A percentile compares a stretch with the other conserved stretches of the same genome.
Evolutionary conservation across 371 early-diverging fungal genomes (phyloP).

Genomic region (Mortierella sp.): DNA sequence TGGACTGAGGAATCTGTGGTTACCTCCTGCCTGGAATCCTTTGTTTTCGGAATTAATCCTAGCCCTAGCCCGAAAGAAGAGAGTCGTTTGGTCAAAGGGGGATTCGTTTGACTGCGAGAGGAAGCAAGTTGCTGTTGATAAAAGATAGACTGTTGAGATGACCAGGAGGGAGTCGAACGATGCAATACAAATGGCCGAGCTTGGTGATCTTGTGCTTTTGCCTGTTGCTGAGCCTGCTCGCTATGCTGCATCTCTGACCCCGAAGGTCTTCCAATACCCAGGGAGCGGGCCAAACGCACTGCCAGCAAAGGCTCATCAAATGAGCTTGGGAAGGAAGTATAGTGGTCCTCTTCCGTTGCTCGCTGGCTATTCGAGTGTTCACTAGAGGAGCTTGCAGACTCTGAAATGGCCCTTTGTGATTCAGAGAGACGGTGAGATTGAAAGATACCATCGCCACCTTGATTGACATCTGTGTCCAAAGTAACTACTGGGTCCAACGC

Average conservation of each 20-base stretch:
- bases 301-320: slow-evolving; percentile 43
- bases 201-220: not conserved
- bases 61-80: slow-evolving; percentile 26
- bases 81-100: slow-evolving; percentile 6
- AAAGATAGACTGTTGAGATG: slow-evolving; percentile 43
- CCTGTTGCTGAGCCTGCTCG: slow-evolving; percentile 4
- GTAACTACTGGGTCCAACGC: slow-evolving; percentile 40
- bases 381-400: not conserved
- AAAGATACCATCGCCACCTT: not conserved
- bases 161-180: slow-evolving; percentile 46
- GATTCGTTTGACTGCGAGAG: not conserved
- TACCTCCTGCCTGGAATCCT: not conserved
- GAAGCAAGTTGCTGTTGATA: slow-evolving; percentile 22
- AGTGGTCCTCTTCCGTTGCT: slow-evolving; percentile 14
- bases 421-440: not conserved
- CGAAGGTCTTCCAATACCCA: slow-evolving; percentile 21
- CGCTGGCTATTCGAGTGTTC: not conserved
- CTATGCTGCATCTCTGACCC: not conserved
- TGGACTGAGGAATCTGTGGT: not conserved
- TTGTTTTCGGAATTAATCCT: slow-evolving; percentile 13
- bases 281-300: slow-evolving; percentile 34
- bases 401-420: not conserved
- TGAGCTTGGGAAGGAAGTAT: slow-evolving; percentile 42
- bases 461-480: slow-evolving; percentile 3
- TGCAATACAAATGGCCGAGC: slow-evolving; percentile 3